Evolutionary conservation across 768 basidiomycete species (phyloP), one percentile per base, ranked within the genome.

Genomic region (Tremella mesenterica): DNA sequence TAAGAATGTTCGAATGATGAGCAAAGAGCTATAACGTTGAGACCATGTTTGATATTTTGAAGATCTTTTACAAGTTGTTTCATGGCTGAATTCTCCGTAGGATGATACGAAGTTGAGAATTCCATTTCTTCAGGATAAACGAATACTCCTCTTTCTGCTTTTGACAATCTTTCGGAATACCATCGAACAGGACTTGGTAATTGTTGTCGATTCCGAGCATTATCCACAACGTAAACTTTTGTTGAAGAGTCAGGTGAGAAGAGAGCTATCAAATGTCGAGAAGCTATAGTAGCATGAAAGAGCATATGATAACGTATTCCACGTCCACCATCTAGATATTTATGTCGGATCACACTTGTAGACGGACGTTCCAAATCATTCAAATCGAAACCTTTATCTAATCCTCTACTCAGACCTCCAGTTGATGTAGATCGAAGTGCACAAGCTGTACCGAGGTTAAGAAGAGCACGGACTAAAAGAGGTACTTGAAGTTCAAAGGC

Each of bases 401-500:
- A 82, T 14, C 90, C 93, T 39, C 84, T 78, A 59, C 83, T 91
- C 55, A 99, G 77, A 1, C 86, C 88, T 61, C 85, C 78, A 12
- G 71, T 58, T 6, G 79, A 79, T 10, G 76, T 73, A 57, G 85
- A 82, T 34, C 81, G 81, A 26, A 84, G 76, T 1, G 78, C 75
- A 68, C 92, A 96, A 1, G 85, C 81, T 59, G 85, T 88, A 2
- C 95, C 95, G 23, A 97, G 77, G 52, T 80, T 83, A 16, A 97
- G 75, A 23, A 97, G 68, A 4, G 83, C 88, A 29, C 93, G 85
- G 51, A 86, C 79, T 44, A 84, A 75, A 16, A 93, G 79, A 7
- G 95, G 88, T 14, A 96, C 79, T 80, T 97, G 91, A 18, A 85
- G 78, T 74, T 99, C 95, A 64, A 85, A 99, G 3, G 95, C 86